Conservation (phyloP, 176 grass and related monocot genomes). For the Olyra latifolia region DNA sequence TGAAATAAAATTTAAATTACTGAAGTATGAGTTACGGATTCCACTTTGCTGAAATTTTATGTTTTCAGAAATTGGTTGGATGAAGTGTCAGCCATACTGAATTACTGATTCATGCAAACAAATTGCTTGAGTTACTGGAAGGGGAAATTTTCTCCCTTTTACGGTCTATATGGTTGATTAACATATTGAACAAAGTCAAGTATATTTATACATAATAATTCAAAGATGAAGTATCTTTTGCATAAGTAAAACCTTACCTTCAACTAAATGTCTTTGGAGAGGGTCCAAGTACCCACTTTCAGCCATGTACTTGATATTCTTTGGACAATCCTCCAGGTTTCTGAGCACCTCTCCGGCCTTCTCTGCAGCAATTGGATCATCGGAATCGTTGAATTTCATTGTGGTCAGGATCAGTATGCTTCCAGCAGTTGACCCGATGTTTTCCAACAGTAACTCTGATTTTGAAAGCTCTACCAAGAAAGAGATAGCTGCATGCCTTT, state of each 20-base stretch:
- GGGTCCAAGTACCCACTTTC: slow-evolving; percentile 89
- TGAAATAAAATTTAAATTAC: neutral
- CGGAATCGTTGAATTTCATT: slow-evolving; percentile 71
- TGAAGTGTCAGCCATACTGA: neutral
- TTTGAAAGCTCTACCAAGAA: slow-evolving; percentile 85
- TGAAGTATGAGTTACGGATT: neutral
- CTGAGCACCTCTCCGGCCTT: slow-evolving; percentile 66
- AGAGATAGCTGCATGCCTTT: slow-evolving; percentile 68
- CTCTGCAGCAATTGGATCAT: slow-evolving; percentile 55
- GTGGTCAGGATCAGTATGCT: slow-evolving; percentile 80
- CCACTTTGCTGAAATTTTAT: neutral
- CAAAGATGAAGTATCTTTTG: neutral
- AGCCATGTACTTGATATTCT: slow-evolving; percentile 95
- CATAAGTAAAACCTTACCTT: slow-evolving; percentile 53
- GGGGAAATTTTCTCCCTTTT: neutral
- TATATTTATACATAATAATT: neutral
- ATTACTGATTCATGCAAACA: slow-evolving; percentile 14
- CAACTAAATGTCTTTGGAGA: slow-evolving; percentile 72
- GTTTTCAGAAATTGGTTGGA: neutral
- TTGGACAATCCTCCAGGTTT: slow-evolving; percentile 81
- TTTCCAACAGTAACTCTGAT: slow-evolving; percentile 57
- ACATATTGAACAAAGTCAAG: neutral
- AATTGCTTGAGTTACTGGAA: neutral
- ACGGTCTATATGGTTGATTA: neutral
- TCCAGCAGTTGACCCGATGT: slow-evolving; percentile 60